These are phyloP conservation scores for Baorangia bicolor DNA, from an alignment of 768 basidiomycete genomes.

Conservation along the genomic window DNA sequence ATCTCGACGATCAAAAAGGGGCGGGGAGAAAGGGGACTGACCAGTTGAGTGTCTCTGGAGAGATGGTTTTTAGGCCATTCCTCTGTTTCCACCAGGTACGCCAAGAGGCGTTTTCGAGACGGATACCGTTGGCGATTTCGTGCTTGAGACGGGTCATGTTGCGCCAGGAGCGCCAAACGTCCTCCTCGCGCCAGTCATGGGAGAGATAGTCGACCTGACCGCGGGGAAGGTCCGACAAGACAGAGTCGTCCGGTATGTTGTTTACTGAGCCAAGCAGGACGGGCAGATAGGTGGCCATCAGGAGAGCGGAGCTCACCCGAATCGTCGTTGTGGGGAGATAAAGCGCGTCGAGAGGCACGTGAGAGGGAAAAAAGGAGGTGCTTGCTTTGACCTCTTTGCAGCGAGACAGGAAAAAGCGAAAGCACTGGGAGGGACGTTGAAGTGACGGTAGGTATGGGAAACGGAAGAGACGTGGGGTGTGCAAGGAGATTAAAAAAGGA, in stretches of 20 bases:
- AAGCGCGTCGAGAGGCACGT: constrained; percentile 3
- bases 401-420: neutral
- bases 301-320: neutral
- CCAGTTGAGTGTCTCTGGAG: constrained; percentile 98
- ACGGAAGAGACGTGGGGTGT: too few relatives aligned
- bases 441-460: too few relatives aligned
- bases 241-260: constrained; percentile 68
- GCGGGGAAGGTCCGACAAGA: constrained; percentile 78
- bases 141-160: constrained; percentile 99
- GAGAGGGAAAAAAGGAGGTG: neutral
- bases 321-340: neutral
- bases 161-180: constrained; percentile 98
- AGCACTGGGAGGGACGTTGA: too few relatives aligned
- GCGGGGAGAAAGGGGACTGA: constrained; percentile 41
- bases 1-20: neutral
- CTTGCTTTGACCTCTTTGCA: neutral
- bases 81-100: constrained; percentile 99
- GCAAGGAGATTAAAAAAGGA: neutral
- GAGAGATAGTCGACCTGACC: constrained; percentile 99
- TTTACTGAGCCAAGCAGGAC: constrained; percentile 67
- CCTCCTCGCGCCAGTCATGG: constrained; percentile 96
- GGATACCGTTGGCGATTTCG: constrained; percentile 91
- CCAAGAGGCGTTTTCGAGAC: constrained; percentile 98
- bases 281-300: constrained; percentile 69
- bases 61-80: constrained; percentile 91